Evolutionary conservation across 2,329 filamentous ascomycete species (phyloP).

Genomic region (Knufia fluminis): DNA sequence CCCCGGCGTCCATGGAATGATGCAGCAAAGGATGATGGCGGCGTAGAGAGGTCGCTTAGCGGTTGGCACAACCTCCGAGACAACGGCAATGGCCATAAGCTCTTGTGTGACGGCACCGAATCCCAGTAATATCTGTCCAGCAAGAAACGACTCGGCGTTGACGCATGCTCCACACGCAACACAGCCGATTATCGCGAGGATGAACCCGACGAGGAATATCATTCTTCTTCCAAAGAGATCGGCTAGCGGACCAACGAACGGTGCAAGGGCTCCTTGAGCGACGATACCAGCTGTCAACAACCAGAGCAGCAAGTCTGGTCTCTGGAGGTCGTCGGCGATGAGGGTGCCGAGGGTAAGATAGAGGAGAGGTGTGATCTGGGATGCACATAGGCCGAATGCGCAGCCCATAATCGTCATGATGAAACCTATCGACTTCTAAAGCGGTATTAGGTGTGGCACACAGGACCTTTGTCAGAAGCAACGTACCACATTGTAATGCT

Average conservation of each 20-base stretch:
- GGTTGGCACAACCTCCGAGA: slow-evolving; percentile 9
- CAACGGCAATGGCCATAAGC: slow-evolving; percentile 8
- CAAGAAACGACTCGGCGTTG: neutral
- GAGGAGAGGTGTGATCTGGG: slow-evolving; percentile 6
- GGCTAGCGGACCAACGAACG: slow-evolving; percentile 10
- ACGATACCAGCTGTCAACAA: slow-evolving; percentile 3
- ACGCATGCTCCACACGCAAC: neutral
- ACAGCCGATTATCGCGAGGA: slow-evolving; percentile 4
- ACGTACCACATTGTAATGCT: slow-evolving; percentile 34
- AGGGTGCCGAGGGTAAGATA: slow-evolving; percentile 4
- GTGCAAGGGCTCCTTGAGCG: neutral
- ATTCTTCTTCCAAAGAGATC: slow-evolving; percentile 8
- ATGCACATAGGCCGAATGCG: neutral
- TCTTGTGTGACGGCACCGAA: slow-evolving; percentile 7
- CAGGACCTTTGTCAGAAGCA: neutral
- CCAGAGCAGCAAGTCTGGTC: slow-evolving; percentile 4
- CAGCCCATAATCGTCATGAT: slow-evolving; percentile 5
- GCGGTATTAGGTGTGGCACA: neutral
- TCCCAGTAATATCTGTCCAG: slow-evolving; percentile 1
- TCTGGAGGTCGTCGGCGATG: slow-evolving; percentile 6
- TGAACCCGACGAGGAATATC: slow-evolving; percentile 6
- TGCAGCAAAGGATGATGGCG: neutral
- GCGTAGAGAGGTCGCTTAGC: slow-evolving; percentile 2
- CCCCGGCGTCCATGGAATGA: slow-evolving; percentile 8
- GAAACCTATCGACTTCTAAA: slow-evolving; percentile 8